Percentiles rank a stretch among this genome's conserved stretches.
These are phyloP conservation scores for Fagus sylvatica DNA, from an alignment of 306 rosid species.

Conservation along the genomic window DNA sequence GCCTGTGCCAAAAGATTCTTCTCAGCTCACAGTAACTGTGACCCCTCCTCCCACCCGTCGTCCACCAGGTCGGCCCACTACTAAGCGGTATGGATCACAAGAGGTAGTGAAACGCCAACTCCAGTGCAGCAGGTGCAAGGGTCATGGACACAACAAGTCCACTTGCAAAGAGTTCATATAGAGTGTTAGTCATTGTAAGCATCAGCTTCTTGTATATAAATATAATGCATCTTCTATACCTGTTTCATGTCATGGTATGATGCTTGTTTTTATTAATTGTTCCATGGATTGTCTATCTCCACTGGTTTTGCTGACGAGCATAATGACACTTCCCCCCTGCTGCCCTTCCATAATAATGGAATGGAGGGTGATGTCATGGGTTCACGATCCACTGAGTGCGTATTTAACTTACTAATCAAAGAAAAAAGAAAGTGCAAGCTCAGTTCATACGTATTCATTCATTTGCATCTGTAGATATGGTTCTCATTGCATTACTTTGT, in stretches of 20 bases:
- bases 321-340: neutral
- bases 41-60: conserved; percentile 95
- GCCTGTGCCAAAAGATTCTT: conserved; percentile 46
- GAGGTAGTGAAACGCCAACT: conserved; percentile 79
- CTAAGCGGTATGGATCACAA: conserved; percentile 66
- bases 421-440: neutral
- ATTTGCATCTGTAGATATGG: neutral
- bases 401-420: no score
- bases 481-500: neutral
- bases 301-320: neutral
- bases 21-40: conserved; percentile 58
- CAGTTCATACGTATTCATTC: neutral
- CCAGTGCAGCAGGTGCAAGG: conserved; percentile 94
- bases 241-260: neutral
- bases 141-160: conserved; percentile 95
- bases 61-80: conserved; percentile 88
- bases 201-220: conserved; percentile 15
- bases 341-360: no score
- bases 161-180: conserved; percentile 72
- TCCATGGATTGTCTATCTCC: neutral
- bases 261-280: neutral
- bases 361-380: no score
- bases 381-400: no score
- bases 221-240: neutral
- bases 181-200: conserved; percentile 41